Base-by-base conservation (phyloP, 345 rosid genomes). In the Xanthoceras sorbifolium region DNA sequence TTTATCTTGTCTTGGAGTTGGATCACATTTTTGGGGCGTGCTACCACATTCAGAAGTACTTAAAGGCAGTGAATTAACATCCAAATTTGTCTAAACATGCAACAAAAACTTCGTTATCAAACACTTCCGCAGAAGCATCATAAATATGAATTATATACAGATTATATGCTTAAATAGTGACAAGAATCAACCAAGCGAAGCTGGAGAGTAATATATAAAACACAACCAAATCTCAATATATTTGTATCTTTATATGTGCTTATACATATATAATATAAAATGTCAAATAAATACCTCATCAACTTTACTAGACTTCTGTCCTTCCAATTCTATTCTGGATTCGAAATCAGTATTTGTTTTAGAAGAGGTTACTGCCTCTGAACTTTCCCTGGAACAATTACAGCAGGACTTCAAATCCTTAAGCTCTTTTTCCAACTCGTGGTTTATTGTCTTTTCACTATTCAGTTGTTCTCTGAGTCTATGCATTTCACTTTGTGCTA, bases 401-500 rank as follows among this genome's bases (percentile, higher is more conserved):
- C 86, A 82, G 81, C 83, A 77, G 31, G 93, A 81, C 82, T 86
- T 90, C 69, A 89, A 76, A 80, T 29, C 82, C 26, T 64, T 82
- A 55, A 89, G 81, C 81, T 87, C 89, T 77, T 85, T 82, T 84
- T 87, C 93, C 76, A 95, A 74, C 77, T 77, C 87, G 67, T 31
- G 71, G 75, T 73, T 79, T 81, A 84, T 90, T 2, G 64, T 67
- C 82, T 87, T 84, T 87, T 92, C 93, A 74, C 76, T 81, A 48
- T 67, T 74, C 72, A 90, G 87, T 72, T 82, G 77, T 60, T 86
- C 90, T 66, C 71, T 85, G 63, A 93, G 90, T 76, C 60, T 84
- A 60, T 75, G 76, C 34, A 87, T 84, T 79, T 90, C 93, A 59
- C 52, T 75, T 81, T 90, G 97, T 69, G 94, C 93, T 38, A 85